phyloP scores from a whole-genome alignment of 1,284 basidiomycete species.

The Trametes polyzona region DNA sequence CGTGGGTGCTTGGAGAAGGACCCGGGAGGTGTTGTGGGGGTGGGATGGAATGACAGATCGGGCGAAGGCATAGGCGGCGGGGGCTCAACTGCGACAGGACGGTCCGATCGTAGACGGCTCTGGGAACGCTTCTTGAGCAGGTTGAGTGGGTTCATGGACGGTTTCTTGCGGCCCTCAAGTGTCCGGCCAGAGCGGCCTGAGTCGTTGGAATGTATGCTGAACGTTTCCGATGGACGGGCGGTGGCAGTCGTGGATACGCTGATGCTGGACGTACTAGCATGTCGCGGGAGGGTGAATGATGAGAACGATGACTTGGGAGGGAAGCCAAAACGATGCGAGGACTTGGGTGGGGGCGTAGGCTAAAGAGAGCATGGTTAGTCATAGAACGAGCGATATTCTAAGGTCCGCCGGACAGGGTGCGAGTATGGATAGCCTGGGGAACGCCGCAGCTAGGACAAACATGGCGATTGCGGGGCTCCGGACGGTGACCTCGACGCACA shows the following conservation, averaged over 20 bases:
- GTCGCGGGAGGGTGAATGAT: conserved; percentile 29
- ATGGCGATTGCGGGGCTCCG: not conserved
- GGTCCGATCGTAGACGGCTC: conserved; percentile 36
- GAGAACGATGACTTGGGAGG: conserved; percentile 29
- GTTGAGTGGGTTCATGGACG: conserved; percentile 31
- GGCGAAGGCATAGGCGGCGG: conserved; percentile 29
- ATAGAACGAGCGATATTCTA: not conserved
- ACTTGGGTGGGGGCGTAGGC: conserved; percentile 34
- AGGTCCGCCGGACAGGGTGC: not conserved
- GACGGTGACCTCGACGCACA: not conserved
- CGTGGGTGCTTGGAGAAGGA: conserved; percentile 33
- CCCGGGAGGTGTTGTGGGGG: conserved; percentile 41
- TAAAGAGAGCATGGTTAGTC: conserved; percentile 10
- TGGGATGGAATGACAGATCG: conserved; percentile 35
- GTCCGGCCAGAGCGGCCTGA: conserved; percentile 23
- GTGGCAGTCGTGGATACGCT: conserved; percentile 24
- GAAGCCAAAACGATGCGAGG: conserved; percentile 27
- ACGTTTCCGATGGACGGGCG: conserved; percentile 28
- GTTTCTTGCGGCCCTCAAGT: conserved; percentile 28
- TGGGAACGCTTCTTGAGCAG: conserved; percentile 37
- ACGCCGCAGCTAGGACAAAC: not conserved
- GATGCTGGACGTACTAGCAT: conserved; percentile 29
- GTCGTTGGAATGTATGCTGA: conserved; percentile 27
- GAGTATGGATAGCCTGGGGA: not conserved
- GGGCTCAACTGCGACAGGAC: conserved; percentile 16